Evolutionary conservation across 148 eudicot species (phyloP), one percentile per base, ranked within the genome.

Genomic region (Amaranthus hypochondriacus): DNA sequence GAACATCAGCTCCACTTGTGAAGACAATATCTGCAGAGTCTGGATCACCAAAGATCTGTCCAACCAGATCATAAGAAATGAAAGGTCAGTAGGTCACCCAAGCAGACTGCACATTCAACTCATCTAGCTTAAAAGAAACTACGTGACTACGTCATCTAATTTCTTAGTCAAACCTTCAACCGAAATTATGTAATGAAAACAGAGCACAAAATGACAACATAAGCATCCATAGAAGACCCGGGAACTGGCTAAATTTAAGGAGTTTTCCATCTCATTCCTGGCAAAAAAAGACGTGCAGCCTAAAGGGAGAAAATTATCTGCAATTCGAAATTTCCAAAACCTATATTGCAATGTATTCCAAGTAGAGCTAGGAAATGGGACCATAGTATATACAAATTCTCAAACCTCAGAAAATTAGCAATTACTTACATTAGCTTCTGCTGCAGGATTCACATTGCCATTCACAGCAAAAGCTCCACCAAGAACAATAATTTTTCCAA

Each of bases 371-470:
- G 0, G 63, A 47, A 3, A 56, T 48, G 55, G 44, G 28, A 43
- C 50, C 55, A 10, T 62, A n/a, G 18, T 14, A 14, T 62, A 46
- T 58, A 48, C 56, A n/a, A 59, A 54, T 9, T 67, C 15, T 18
- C 72, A 8, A 48, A 3, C 18, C 44, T 13, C 13, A 69, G 28
- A 18, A 68, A 57, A 7, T 54, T 39, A 56, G 46, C 13, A 55
- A 71, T 53, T 60, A 75, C 92, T 86, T 79, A 92, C 99, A 86
- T 95, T 95, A 69, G 99, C 94, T 85, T 95, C 99, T 62, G 94
- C 87, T 7, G 97, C 98, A 43, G 98, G 98, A 85, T 95, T 95
- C 55, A 90, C 97, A 80, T 90, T 95, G 76, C 98, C 97, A 80
- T 91, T 94, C 62, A 94, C 93, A 56, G 93, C 77, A 86, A 95